Percentiles rank a stretch among this genome's conserved stretches.
These are phyloP conservation scores for Raphanus raphanistrum DNA, from an alignment of 345 rosid genomes.

Conservation along the genomic window DNA sequence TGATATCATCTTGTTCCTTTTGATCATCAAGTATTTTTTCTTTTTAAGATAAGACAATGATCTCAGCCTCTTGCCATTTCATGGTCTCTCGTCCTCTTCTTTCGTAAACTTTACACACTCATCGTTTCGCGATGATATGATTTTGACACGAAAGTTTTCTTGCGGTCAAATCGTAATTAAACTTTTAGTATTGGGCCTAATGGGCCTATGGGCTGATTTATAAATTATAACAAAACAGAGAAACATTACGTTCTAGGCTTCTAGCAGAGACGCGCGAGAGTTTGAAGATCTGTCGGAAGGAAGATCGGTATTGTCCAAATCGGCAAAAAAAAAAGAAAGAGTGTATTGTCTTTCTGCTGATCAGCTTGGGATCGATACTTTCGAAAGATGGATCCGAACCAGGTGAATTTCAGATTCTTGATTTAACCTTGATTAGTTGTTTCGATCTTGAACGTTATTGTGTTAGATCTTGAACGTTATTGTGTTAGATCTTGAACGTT, in stretches of 20 bases:
- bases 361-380: conserved; percentile 19
- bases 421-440: not conserved
- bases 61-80: conserved; percentile 35
- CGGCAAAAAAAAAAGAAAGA: not conserved
- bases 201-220: conserved; percentile 17
- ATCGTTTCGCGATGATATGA: conserved; percentile 1
- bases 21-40: conserved; percentile 24
- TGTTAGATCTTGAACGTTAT: conserved; percentile 26
- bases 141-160: not conserved
- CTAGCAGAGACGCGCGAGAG: conserved; percentile 20
- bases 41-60: conserved; percentile 33
- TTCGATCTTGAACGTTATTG: conserved; percentile 24
- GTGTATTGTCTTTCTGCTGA: conserved; percentile 17
- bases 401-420: conserved; percentile 28
- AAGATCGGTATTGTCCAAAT: conserved; percentile 3
- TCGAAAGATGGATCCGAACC: conserved; percentile 40
- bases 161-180: not conserved
- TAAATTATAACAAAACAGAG: not conserved
- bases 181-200: not conserved
- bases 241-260: not conserved
- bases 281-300: conserved; percentile 33
- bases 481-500: conserved; percentile 19
- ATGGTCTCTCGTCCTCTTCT: conserved; percentile 36
- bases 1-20: conserved; percentile 31
- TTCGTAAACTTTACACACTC: not conserved